These are phyloP conservation scores for Pulveroboletus sp. DNA, from an alignment of 768 basidiomycete genomes.

Conservation along the genomic window DNA sequence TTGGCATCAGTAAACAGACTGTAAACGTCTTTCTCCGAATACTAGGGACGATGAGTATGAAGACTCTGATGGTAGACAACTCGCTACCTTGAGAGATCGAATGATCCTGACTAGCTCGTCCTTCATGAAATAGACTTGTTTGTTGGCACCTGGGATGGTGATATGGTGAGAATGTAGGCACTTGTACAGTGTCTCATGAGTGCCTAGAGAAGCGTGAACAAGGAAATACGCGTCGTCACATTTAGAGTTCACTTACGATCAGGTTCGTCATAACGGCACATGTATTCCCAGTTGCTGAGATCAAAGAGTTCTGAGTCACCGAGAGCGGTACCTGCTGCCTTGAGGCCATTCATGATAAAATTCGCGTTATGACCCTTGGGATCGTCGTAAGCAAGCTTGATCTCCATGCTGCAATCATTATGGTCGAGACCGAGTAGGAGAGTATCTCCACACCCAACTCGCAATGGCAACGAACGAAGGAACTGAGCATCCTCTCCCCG, in stretches of 20 bases:
- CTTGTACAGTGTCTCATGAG: constrained; percentile 80
- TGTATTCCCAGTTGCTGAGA: constrained; percentile 71
- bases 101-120: constrained; percentile 84
- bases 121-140: constrained; percentile 50
- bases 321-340: constrained; percentile 59
- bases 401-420: constrained; percentile 58
- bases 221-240: neutral
- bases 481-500: constrained; percentile 67
- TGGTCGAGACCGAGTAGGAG: constrained; percentile 90
- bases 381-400: constrained; percentile 88
- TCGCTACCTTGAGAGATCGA: constrained; percentile 74
- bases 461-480: constrained; percentile 72
- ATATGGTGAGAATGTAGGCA: constrained; percentile 60
- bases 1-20: constrained; percentile 67
- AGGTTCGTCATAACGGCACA: constrained; percentile 52
- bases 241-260: constrained; percentile 35
- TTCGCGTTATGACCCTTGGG: constrained; percentile 59
- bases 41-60: constrained; percentile 44
- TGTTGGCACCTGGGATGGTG: constrained; percentile 41
- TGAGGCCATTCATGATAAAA: constrained; percentile 87
- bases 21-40: constrained; percentile 66
- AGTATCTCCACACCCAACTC: constrained; percentile 71
- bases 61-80: neutral
- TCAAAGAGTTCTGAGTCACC: constrained; percentile 64
- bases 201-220: constrained; percentile 40